Evolutionary conservation across 345 rosid species (phyloP).

Genomic region (Aurinia saxatilis): DNA sequence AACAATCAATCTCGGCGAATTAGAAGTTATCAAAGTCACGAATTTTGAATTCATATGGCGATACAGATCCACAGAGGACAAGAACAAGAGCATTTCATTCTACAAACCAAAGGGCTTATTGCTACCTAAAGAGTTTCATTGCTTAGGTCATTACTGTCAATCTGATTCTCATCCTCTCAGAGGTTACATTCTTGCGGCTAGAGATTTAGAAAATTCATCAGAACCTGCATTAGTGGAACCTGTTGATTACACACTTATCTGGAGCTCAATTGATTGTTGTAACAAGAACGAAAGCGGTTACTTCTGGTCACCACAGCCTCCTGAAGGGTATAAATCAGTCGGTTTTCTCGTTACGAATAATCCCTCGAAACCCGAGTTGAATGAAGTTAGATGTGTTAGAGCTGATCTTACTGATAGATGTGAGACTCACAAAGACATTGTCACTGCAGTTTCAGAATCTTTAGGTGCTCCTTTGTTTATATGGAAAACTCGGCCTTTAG

Average conservation of each 20-base stretch:
- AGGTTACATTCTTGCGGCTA: slow-evolving; percentile 64
- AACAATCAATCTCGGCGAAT: slow-evolving; percentile 58
- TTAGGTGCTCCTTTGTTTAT: slow-evolving; percentile 42
- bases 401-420: slow-evolving; percentile 66
- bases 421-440: slow-evolving; percentile 38
- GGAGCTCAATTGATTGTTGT: slow-evolving; percentile 51
- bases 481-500: slow-evolving; percentile 58
- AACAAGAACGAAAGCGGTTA: slow-evolving; percentile 36
- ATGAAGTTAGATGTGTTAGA: slow-evolving; percentile 70
- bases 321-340: slow-evolving; percentile 58
- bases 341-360: slow-evolving; percentile 62
- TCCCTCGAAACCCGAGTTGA: slow-evolving; percentile 48
- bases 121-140: slow-evolving; percentile 58
- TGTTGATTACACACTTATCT: slow-evolving; percentile 50
- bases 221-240: slow-evolving; percentile 54
- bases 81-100: slow-evolving; percentile 44
- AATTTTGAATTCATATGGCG: slow-evolving; percentile 63
- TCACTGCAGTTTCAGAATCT: slow-evolving; percentile 31
- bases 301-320: slow-evolving; percentile 80
- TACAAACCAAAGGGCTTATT: slow-evolving; percentile 50
- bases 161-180: slow-evolving; percentile 44
- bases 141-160: slow-evolving; percentile 83
- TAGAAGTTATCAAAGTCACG: slow-evolving; percentile 47
- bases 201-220: slow-evolving; percentile 27
- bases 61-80: slow-evolving; percentile 30